Evolutionary conservation across 495 filamentous ascomycete species (phyloP), one percentile per base, ranked within the genome.

Genomic region (Podospora comata): DNA sequence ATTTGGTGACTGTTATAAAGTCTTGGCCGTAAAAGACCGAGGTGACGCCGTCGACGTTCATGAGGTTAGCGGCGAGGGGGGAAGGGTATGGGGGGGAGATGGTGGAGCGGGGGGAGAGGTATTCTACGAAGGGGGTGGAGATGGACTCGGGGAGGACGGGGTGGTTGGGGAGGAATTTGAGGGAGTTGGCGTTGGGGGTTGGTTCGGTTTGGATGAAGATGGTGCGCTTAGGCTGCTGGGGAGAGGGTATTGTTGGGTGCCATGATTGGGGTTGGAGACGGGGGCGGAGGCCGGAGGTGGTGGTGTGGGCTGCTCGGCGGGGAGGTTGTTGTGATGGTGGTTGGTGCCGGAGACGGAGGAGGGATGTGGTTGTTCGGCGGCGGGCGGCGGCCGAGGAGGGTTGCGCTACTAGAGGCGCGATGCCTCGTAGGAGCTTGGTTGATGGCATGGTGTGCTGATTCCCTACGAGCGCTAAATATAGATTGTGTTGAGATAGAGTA

Each of bases 141-240:
- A 95, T 80, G 26, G 82, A 83, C 65, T 90, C 82, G 5, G 95
- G 95, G 0, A 98, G 83, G 32, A 99, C 85, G 18, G 84, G 85
- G 74, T 89, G 86, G 78, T 96, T 96, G 18, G 95, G 95, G 18
- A 96, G 85, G 79, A 99, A 99, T 82, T 99, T 98, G 67, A 99
- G 86, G 4, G 87, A 94, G 83, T 97, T 92, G 1, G 87, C 82
- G 79, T 98, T 98, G 16, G 95, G 96, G 9, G 96, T 99, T 60
- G 83, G 85, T 67, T 97, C 95, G 1, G 95, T 99, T 81, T 97
- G 95, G 71, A 99, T 99, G 83, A 97, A 99, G 76, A 98, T 94
- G 15, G 89, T 92, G 48, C 95, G 91, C 19, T 65, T 23, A 23
- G 69, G 62, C 60, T 59, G 44, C 26, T 6, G 19, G 44, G 62